These are phyloP conservation scores for Lantana camara DNA, from an alignment of 257 asterid genomes.

Conservation along the genomic window DNA sequence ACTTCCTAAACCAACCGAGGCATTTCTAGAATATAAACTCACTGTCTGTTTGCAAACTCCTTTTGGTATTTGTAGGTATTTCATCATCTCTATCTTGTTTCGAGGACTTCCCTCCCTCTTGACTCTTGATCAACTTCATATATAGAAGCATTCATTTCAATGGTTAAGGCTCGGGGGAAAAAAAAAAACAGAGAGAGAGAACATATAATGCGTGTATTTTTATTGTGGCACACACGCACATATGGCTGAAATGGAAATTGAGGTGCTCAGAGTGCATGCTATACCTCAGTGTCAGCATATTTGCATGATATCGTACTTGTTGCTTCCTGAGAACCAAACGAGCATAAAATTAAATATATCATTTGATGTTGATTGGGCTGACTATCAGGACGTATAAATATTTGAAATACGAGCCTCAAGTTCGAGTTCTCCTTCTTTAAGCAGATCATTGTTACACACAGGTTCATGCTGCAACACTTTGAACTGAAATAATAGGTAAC, in stretches of 20 bases:
- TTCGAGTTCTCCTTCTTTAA: too few species aligned
- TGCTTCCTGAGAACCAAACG: conserved; percentile 40
- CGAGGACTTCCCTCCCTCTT: conserved; percentile 26
- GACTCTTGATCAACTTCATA: conserved; percentile 23
- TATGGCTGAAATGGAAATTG: not conserved
- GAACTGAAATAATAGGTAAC: too few species aligned
- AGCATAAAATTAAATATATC: not conserved
- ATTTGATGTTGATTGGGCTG: not conserved
- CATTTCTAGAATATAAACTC: conserved; percentile 30
- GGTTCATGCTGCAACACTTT: too few species aligned
- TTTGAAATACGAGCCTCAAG: too few species aligned
- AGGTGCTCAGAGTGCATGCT: not conserved
- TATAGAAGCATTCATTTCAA: conserved; percentile 13
- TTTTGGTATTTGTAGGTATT: conserved; percentile 32
- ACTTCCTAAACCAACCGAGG: not conserved
- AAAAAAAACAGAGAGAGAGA: not conserved
- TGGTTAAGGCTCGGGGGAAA: not conserved
- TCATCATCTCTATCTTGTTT: conserved; percentile 34
- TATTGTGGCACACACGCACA: not conserved
- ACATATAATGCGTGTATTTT: not conserved
- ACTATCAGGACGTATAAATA: not conserved
- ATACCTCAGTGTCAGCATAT: conserved; percentile 50
- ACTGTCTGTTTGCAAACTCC: conserved; percentile 44
- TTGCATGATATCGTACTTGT: conserved; percentile 20
- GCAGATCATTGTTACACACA: too few species aligned